Evolutionary conservation across 768 basidiomycete genomes (phyloP).

Genomic region (Kwoniella newhampshirensis): DNA sequence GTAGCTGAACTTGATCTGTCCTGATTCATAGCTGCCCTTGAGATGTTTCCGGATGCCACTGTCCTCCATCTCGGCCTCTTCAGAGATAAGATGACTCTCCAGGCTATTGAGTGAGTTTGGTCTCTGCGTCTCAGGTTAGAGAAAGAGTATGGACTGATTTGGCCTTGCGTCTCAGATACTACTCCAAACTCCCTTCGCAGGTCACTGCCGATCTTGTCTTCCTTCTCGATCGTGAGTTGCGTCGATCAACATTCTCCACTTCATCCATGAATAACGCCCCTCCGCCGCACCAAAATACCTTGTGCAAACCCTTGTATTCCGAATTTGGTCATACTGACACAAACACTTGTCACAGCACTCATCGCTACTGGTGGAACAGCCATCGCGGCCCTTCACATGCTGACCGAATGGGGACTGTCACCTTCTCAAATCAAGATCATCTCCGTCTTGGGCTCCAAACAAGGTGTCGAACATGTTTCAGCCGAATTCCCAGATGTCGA

Average conservation of each 20-base stretch:
- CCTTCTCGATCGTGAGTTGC: conserved; percentile 66
- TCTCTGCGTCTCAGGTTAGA: not conserved
- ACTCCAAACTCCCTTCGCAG: conserved; percentile 78
- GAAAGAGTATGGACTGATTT: conserved; percentile 4
- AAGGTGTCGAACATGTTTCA: conserved; percentile 69
- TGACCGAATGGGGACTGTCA: conserved; percentile 53
- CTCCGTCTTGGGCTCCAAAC: conserved; percentile 72
- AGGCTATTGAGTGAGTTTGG: conserved; percentile 68
- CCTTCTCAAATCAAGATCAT: conserved; percentile 77
- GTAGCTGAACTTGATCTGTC: not conserved
- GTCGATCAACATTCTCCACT: not conserved
- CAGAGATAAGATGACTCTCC: conserved; percentile 67
- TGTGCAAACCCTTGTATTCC: not conserved
- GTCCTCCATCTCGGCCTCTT: conserved; percentile 90
- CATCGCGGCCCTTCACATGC: conserved; percentile 75
- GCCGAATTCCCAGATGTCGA: conserved; percentile 74
- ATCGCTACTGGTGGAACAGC: conserved; percentile 94
- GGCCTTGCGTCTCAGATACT: conserved; percentile 61
- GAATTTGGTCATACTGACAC: not conserved
- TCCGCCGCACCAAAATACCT: not conserved
- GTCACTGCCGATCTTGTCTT: conserved; percentile 80
- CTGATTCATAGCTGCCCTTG: conserved; percentile 64
- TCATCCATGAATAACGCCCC: not conserved
- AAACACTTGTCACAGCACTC: conserved; percentile 56
- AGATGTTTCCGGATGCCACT: conserved; percentile 80